Conservation (phyloP, 306 rosid species). For the Adenanthera pavonina region DNA sequence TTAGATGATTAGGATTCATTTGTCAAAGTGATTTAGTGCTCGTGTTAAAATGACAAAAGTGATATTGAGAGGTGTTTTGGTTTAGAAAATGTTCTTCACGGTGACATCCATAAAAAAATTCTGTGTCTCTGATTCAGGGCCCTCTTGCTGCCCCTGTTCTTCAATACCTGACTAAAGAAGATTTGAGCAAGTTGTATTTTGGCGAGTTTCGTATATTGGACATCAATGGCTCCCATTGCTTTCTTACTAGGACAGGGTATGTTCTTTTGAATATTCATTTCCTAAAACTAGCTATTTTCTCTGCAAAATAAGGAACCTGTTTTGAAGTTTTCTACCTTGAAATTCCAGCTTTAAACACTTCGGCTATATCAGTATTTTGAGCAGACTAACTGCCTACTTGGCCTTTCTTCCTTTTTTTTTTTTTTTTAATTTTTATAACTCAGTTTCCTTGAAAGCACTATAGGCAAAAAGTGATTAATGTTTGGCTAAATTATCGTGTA, state of each 20-base stretch:
- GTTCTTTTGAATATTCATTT: conserved; percentile 33
- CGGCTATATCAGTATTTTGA: background rate
- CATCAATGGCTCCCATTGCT: conserved; percentile 78
- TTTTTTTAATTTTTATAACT: too few relatives aligned
- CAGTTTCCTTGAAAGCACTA: background rate
- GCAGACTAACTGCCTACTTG: background rate
- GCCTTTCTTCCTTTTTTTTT: too few relatives aligned
- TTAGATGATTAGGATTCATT: conserved; percentile 15
- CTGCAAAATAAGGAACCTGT: background rate
- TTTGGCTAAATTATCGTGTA: background rate
- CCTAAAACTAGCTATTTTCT: background rate
- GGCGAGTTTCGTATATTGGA: conserved; percentile 83
- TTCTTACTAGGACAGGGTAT: conserved; percentile 95
- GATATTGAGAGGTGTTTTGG: conserved; percentile 16
- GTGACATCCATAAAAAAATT: conserved; percentile 25
- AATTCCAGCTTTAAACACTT: background rate
- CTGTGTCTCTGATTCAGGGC: conserved; percentile 63
- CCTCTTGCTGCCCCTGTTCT: conserved; percentile 94
- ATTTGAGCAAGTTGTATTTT: conserved; percentile 86
- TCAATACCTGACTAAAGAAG: conserved; percentile 84
- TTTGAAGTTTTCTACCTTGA: background rate
- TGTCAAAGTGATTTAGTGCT: conserved; percentile 16
- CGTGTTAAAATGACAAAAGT: background rate
- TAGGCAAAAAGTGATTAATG: background rate
- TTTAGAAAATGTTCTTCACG: conserved; percentile 15